Base-by-base conservation (phyloP, 2,329 filamentous ascomycete genomes). In the Trichoderma sp. region DNA sequence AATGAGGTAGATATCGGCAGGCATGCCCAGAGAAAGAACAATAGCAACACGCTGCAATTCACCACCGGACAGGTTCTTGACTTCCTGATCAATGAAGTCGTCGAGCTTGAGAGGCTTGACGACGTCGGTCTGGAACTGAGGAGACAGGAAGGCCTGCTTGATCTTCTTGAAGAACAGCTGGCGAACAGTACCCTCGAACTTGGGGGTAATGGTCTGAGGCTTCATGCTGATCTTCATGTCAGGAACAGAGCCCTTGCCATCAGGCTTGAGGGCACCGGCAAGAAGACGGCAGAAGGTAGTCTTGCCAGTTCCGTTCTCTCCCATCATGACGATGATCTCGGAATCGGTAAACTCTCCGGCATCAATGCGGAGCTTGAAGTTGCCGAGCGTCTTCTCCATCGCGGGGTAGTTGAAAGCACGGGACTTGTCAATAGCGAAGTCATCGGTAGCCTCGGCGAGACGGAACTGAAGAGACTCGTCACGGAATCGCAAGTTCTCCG, bases 121-220 rank as follows among this genome's bases (percentile, higher is more conserved):
- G 71, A 99, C 97, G 82, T 99, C 96, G 15, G 96, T 99, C 87
- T 99, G 96, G 88, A 99, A 99, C 83, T 99, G 96, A 34, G 96
- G 96, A 77, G 91, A 96, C 78, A 99, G 83, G 89, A 99, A 99
- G 47, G 95, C 91, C 73, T 94, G 91, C 88, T 97, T 97, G 84
- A 99, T 99, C 86, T 96, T 95, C 91, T 99, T 99, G 90, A 98
- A 97, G 88, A 99, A 98, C 65, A 99, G 88, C 83, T 98, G 94
- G 74, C 96, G 94, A 72, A 99, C 96, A 50, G 95, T 99, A 74
- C 97, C 96, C 76, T 95, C 92, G 81, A 97, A 99, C 84, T 98
- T 99, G 80, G 96, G 96, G 3, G 95, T 99, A 79, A 99, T 99
- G 79, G 97, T 99, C 86, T 99, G 96, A 23, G 97, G 97, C 88